These are phyloP conservation scores for Lachancea fermentati DNA, from an alignment of 805 yeast genomes.

Conservation along the genomic window DNA sequence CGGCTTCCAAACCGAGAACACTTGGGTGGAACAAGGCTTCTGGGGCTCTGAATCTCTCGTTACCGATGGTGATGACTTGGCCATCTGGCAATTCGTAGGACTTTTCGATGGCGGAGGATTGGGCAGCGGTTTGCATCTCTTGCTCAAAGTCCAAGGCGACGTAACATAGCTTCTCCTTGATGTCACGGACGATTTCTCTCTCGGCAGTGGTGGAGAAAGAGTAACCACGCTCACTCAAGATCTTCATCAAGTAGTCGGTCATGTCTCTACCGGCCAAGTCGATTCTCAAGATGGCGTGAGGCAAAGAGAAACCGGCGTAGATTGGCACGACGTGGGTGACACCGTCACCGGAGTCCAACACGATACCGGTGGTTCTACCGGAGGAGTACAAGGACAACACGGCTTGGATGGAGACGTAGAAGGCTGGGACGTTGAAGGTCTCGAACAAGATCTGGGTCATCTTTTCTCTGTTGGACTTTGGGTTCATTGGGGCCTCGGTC, in stretches of 20 bases:
- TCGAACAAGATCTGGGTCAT: constrained; percentile 99
- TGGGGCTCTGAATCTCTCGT: constrained; percentile 99
- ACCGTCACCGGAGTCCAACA: constrained; percentile 99
- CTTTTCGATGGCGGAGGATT: constrained; percentile 96
- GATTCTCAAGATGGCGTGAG: constrained; percentile 97
- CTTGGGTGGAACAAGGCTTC: constrained; percentile 99
- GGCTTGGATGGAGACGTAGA: constrained; percentile 98
- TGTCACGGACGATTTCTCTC: constrained; percentile 85
- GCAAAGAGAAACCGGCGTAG: constrained; percentile 98
- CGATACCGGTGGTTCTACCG: constrained; percentile 99
- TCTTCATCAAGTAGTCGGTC: constrained; percentile 98
- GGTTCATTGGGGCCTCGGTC: constrained; percentile 99
- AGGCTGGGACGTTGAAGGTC: constrained; percentile 99
- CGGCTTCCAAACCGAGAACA: constrained; percentile 84
- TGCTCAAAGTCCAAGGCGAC: constrained; percentile 99
- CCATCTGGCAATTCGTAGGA: constrained; percentile 99
- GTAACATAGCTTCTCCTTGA: constrained; percentile 98
- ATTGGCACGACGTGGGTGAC: constrained; percentile 99
- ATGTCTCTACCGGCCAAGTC: constrained; percentile 99
- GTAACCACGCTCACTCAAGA: constrained; percentile 98
- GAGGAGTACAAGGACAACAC: constrained; percentile 96
- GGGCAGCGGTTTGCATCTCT: constrained; percentile 98
- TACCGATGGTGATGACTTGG: constrained; percentile 98
- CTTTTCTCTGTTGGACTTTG: constrained; percentile 99
- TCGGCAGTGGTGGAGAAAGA: constrained; percentile 98